Percentiles rank a stretch among this genome's conserved stretches.
Evolutionary conservation across 306 rosid genomes (phyloP).

Genomic region (Chamaecrista fasciculata): DNA sequence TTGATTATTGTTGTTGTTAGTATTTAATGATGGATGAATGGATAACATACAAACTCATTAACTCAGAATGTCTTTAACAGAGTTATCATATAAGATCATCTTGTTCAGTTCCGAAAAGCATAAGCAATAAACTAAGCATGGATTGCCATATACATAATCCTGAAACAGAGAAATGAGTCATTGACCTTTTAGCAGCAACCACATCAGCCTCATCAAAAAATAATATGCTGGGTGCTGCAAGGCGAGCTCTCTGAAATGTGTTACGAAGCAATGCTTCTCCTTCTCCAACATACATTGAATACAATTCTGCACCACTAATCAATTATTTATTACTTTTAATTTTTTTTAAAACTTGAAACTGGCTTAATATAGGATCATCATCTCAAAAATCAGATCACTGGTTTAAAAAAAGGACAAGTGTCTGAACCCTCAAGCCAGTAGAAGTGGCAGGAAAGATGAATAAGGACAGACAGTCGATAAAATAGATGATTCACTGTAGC

Average conservation of each 20-base stretch:
- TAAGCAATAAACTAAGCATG: no score
- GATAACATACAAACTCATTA: neutral
- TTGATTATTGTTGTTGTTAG: no score
- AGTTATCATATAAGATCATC: no score
- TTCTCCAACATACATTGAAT: constrained; percentile 93
- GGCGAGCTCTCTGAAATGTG: constrained; percentile 83
- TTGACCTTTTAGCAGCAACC: constrained; percentile 86
- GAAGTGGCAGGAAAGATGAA: neutral
- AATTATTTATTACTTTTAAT: constrained; percentile 35
- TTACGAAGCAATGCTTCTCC: constrained; percentile 86
- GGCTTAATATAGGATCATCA: constrained; percentile 5
- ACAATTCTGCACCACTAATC: constrained; percentile 87
- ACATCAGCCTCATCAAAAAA: constrained; percentile 94
- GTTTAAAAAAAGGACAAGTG: no score
- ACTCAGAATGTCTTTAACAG: no score
- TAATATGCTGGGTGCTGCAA: constrained; percentile 87
- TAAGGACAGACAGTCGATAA: neutral
- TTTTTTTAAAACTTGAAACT: constrained; percentile 18
- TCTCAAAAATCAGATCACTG: no score
- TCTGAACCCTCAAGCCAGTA: no score
- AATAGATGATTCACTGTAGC: neutral
- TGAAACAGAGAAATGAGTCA: constrained; percentile 16
- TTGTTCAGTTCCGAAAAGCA: neutral
- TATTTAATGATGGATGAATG: neutral
- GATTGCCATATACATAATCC: constrained; percentile 1